phyloP scores from a whole-genome alignment of 441 rosid species.

The Brassica hybrid region DNA sequence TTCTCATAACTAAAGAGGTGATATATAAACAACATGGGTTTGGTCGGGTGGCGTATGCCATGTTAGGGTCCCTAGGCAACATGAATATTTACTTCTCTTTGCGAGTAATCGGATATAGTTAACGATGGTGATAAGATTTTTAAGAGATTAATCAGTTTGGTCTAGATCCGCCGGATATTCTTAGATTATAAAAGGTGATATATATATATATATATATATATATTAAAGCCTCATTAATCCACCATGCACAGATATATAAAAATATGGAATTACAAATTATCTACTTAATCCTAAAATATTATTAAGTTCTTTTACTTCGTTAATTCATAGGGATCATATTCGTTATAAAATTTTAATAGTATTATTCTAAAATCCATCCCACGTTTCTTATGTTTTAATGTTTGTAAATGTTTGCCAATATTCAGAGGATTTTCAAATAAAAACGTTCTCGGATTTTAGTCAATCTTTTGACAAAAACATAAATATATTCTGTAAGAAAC shows the following conservation, averaged over 20 bases:
- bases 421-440: not conserved
- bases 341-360: not conserved
- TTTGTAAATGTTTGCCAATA: not conserved
- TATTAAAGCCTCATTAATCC: not conserved
- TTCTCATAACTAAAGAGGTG: not conserved
- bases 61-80: no score
- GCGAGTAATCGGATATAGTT: no score
- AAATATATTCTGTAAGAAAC: not conserved
- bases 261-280: not conserved
- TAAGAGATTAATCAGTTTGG: no score
- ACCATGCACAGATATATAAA: not conserved
- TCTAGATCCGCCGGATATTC: no score
- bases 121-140: no score
- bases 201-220: not conserved
- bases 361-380: no score
- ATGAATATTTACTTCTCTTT: no score
- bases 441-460: not conserved
- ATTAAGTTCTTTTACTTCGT: not conserved
- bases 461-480: not conserved
- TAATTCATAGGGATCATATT: not conserved
- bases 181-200: no score
- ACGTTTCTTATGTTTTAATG: no score
- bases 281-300: not conserved
- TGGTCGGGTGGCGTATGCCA: no score
- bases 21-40: not conserved